Evolutionary conservation across 352 stramenopile species (phyloP), one percentile per base, ranked within the genome.

Genomic region (Blastocystis sp.): DNA sequence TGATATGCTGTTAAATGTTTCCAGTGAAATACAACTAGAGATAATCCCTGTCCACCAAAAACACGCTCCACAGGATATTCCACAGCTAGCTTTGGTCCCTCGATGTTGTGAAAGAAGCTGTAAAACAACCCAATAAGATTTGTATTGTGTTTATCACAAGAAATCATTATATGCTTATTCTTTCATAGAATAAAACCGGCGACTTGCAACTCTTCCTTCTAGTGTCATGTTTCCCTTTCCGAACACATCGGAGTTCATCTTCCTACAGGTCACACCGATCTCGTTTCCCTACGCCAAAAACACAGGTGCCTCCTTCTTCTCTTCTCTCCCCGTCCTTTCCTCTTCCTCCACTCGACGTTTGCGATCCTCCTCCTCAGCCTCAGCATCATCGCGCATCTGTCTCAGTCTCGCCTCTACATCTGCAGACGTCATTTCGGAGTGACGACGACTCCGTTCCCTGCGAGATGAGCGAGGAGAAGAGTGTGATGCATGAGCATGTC

Each of bases 71-170:
- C 43, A 5, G 73, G 73, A 65, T 66, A 85, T 41, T 66, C 26
- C 5, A 65, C 73, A 41, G 73, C 73, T 7, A 85, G 73, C 34
- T 85, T 85, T 7, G 73, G 73, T 41, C 73, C 73, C 24, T 85
- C 73, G 39, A 85, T 85, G 26, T 85, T 85, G 39, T 85, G 73
- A 43, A 85, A 85, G 56, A 69, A 85, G 34, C 73, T 66, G 50
- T 85, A 85, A 45, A 85, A 85, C 37, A 85, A 16, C n/a, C 73
- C 73, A 66, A 85, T 13, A 30, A 85, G 30, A 41, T 26, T 66
- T 37, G 30, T 65, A 66, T 85, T 66, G 45, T 85, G 73, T 85
- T 85, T 85, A 50, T 34, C 9, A 85, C 54, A 65, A 69, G 73
- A 64, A 55, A 85, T 85, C 73, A 85, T 85, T 39, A 68, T 66